phyloP scores from a whole-genome alignment of 2,329 filamentous ascomycete genomes.

The Talaromyces pinophilus region DNA sequence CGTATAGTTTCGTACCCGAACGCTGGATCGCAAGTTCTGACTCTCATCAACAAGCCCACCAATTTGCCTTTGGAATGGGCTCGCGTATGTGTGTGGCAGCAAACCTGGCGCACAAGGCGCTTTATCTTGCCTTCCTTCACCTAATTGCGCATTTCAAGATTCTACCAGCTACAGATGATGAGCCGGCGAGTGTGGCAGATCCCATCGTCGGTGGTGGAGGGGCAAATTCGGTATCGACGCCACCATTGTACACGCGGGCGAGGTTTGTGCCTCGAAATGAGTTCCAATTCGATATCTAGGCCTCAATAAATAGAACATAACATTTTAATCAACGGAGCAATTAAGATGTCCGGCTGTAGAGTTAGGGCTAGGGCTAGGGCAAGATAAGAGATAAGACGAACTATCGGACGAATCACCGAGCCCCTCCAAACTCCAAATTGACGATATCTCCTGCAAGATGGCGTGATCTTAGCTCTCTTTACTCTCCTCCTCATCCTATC shows the following conservation, averaged over 20 bases:
- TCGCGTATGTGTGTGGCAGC: slow-evolving; percentile 24
- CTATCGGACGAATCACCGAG: slow-evolving; percentile 2
- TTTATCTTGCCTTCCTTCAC: slow-evolving; percentile 22
- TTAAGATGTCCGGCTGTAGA: not conserved
- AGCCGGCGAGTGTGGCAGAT: slow-evolving; percentile 7
- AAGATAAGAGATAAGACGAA: not conserved
- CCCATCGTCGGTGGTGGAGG: slow-evolving; percentile 16
- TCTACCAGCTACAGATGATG: slow-evolving; percentile 9
- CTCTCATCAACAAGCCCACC: slow-evolving; percentile 20
- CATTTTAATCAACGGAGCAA: not conserved
- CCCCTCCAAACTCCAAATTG: not conserved
- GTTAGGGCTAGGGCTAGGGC: slow-evolving; percentile 4
- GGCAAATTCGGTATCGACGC: not conserved
- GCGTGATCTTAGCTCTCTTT: not conserved
- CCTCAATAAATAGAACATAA: not conserved
- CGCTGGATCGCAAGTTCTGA: slow-evolving; percentile 25
- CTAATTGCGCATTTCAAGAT: slow-evolving; percentile 23
- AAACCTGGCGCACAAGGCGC: slow-evolving; percentile 18
- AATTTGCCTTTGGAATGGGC: slow-evolving; percentile 23
- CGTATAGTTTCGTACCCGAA: slow-evolving; percentile 22
- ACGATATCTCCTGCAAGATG: not conserved
- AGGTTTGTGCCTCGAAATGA: slow-evolving; percentile 17
- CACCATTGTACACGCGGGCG: slow-evolving; percentile 1
- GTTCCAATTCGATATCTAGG: not conserved
- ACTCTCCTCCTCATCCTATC: not conserved